Base-by-base conservation (phyloP, 2,329 filamentous ascomycete species). In the Aspergillus sergii region DNA sequence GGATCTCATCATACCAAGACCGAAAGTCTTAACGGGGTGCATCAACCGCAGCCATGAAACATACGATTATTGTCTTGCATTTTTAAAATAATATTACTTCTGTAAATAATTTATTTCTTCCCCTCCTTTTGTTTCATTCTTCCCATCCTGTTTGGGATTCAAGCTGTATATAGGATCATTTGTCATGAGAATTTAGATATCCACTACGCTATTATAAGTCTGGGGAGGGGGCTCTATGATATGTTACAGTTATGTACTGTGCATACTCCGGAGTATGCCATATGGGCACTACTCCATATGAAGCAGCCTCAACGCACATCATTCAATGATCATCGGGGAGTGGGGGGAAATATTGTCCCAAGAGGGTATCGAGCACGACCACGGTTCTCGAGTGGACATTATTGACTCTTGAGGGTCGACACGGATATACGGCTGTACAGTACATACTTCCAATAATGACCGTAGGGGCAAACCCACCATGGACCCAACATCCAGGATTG, bases 21-120 rank as follows among this genome's bases (percentile, higher is more conserved):
- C 7, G 46, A 23, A 21, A 48, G 21, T 12, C 59, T n/a, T 23
- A 23, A 54, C 51, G 11, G 32, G 14, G 8, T 39, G 30, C 32
- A 55, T 28, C n/a, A 60, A 34, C 59, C 64, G 10, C 56, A 64
- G 32, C 59, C 64, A 55, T 64, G 53, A 66, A 45, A 8, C 45
- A 58, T 45, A 57, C 46, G 60, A 62, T 28, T 28, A 14, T 51
- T 39, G 16, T n/a, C 58, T 28, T 26, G 21, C 39, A 12, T n/a
- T 46, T 60, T 26, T 16, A 55, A 26, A 55, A 55, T 16, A 55
- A 55, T 36, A 6, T 23, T 16, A 12, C 1, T 39, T 39, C 10
- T 55, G 32, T 55, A 55, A 23, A 55, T 55, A 55, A 8, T 23
- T 4, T 23, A 39, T 16, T n/a, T 4, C 51, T 59, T 53, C 23